These are phyloP conservation scores for Morella rubra DNA, from an alignment of 306 rosid species.

Conservation along the genomic window DNA sequence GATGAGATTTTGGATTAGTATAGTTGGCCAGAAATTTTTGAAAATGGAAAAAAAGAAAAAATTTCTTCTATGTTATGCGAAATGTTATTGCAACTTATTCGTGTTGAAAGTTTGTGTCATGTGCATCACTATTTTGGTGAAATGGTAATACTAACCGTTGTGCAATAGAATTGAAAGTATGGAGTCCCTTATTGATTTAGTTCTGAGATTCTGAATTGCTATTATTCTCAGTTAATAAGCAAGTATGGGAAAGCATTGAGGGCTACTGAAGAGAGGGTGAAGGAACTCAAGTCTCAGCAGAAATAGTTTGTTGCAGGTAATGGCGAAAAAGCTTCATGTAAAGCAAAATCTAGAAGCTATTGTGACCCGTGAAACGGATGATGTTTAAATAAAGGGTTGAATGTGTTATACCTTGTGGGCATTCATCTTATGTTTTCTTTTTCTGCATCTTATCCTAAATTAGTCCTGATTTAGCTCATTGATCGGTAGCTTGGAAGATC, in stretches of 20 bases:
- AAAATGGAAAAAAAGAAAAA: neutral
- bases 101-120: neutral
- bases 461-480: neutral
- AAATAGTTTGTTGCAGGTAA: conserved; percentile 40
- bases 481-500: neutral
- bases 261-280: conserved; percentile 71
- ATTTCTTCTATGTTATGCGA: neutral
- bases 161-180: neutral
- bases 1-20: neutral
- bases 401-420: neutral
- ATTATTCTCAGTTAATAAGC: conserved; percentile 59
- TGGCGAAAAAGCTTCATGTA: conserved; percentile 23
- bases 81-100: neutral
- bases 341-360: conserved; percentile 9
- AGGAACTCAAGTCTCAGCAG: conserved; percentile 73
- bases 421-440: neutral
- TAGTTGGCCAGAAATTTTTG: no score
- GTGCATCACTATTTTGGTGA: neutral
- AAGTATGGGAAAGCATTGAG: conserved; percentile 75
- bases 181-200: neutral
- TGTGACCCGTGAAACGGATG: conserved; percentile 1
- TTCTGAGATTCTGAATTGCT: neutral
- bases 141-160: neutral
- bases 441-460: neutral
- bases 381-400: neutral